Conservation (phyloP, 2,329 filamentous ascomycete species). For the Ceratocystis cacaofunesta region DNA sequence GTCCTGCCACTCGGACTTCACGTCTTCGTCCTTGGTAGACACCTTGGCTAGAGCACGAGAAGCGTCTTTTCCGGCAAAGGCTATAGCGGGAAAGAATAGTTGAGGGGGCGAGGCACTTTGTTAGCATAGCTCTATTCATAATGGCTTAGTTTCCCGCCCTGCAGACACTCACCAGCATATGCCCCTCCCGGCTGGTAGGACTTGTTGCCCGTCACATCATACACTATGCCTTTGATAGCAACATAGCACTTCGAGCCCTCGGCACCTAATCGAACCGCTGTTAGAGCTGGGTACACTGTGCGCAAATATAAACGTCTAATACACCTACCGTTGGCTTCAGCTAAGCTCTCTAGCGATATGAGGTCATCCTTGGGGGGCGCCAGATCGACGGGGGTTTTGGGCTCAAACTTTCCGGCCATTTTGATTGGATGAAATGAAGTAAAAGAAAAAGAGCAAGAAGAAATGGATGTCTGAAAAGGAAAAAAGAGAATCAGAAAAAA, state of each 20-base stretch:
- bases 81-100: conserved; percentile 31
- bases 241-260: conserved; percentile 53
- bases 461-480: neutral
- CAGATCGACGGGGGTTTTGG: conserved; percentile 61
- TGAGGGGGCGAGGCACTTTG: neutral
- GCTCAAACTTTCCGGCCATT: conserved; percentile 55
- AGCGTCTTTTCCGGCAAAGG: conserved; percentile 90
- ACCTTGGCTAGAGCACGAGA: conserved; percentile 82
- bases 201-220: conserved; percentile 83
- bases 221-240: conserved; percentile 72
- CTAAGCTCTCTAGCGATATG: conserved; percentile 66
- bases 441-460: neutral
- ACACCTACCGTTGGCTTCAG: conserved; percentile 64
- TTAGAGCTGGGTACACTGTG: neutral
- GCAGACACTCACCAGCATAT: conserved; percentile 56
- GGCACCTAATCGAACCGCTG: conserved; percentile 34
- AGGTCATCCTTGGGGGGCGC: conserved; percentile 74
- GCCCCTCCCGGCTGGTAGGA: conserved; percentile 69
- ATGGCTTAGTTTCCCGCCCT: neutral
- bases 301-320: neutral
- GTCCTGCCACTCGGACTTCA: conserved; percentile 66
- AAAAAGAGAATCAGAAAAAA: neutral
- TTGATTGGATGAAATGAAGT: neutral
- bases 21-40: conserved; percentile 75
- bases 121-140: neutral